Conservation (phyloP, 2,329 filamentous ascomycete genomes). For the Beauveria medogensis region DNA sequence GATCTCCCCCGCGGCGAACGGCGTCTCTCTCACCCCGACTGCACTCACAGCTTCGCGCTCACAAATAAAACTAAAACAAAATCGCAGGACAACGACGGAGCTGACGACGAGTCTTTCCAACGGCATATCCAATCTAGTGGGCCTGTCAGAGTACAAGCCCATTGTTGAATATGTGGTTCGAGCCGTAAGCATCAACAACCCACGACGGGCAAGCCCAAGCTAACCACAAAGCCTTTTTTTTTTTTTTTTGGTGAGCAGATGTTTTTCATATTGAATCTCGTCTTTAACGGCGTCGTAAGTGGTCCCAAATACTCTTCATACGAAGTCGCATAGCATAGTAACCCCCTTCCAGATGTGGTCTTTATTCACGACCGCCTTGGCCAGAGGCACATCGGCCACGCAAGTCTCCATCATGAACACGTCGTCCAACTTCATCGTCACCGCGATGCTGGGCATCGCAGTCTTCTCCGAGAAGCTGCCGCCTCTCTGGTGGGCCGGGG, state of each 20-base stretch:
- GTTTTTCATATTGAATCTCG: slow-evolving; percentile 68
- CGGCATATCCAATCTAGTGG: slow-evolving; percentile 35
- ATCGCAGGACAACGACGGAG: slow-evolving; percentile 44
- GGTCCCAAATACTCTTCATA: not conserved
- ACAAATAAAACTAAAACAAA: too few relatives aligned
- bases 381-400: slow-evolving; percentile 64
- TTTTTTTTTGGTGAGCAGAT: slow-evolving; percentile 33
- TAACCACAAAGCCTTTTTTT: not conserved
- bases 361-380: slow-evolving; percentile 71
- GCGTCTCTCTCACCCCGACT: not conserved
- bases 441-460: slow-evolving; percentile 59
- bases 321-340: slow-evolving; percentile 6
- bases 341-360: slow-evolving; percentile 59
- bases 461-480: slow-evolving; percentile 68
- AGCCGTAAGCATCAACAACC: slow-evolving; percentile 30
- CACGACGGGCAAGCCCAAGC: not conserved
- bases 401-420: slow-evolving; percentile 79
- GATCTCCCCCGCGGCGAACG: too few relatives aligned
- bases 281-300: slow-evolving; percentile 63
- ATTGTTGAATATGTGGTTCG: slow-evolving; percentile 42
- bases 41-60: not conserved
- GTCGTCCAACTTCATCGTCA: slow-evolving; percentile 72
- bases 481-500: slow-evolving; percentile 69
- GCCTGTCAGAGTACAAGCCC: slow-evolving; percentile 32
- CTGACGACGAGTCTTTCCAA: slow-evolving; percentile 42